Evolutionary conservation across 441 rosid species (phyloP), one percentile per base, ranked within the genome.

Genomic region (Populus trichocarpa): DNA sequence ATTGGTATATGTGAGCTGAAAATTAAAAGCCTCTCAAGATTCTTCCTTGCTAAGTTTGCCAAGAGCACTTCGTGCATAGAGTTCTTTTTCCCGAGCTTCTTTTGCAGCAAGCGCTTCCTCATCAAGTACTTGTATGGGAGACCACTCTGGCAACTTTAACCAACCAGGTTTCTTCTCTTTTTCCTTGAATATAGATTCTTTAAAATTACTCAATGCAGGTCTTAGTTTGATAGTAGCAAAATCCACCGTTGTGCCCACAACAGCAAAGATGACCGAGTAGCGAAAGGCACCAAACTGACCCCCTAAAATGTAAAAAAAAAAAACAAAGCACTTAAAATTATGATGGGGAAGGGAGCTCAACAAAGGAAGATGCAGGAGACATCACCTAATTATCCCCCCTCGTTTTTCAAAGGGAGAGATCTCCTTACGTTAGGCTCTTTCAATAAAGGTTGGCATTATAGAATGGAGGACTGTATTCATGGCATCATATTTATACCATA

Each of bases 91-190:
- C 77, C 81, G 82, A 73, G 92, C 93, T 85, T 83, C 83, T 89
- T 95, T 95, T 73, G 86, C 88, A 57, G 95, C 90, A 32, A 93
- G 86, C 40, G 92, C 92, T 81, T 93, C 96, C 76, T 91, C 98
- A 69, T 95, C 93, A 4, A 93, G 93, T 68, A 92, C 83, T 88
- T 88, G 90, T 77, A 95, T 91, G 30, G 98, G 96, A 77, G 86
- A 95, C 98, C 99, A 95, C 74, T 91, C 96, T 22, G 97, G 96
- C 79, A 93, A 85, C 81, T 88, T 90, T 74, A 88, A 63, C 82
- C 88, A 83, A 20, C 81, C 82, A 33, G 73, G 84, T 38, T 76
- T 75, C 75, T 79, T 76, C 73, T 83, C 80, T 25, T 65, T 42
- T 66, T 70, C 57, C 63, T 61, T 67, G 18, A 74, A n/a, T 53